Evolutionary conservation across 1,139 yeast species (phyloP), one percentile per base, ranked within the genome.

Genomic region (Sugiyamaella sp.): DNA sequence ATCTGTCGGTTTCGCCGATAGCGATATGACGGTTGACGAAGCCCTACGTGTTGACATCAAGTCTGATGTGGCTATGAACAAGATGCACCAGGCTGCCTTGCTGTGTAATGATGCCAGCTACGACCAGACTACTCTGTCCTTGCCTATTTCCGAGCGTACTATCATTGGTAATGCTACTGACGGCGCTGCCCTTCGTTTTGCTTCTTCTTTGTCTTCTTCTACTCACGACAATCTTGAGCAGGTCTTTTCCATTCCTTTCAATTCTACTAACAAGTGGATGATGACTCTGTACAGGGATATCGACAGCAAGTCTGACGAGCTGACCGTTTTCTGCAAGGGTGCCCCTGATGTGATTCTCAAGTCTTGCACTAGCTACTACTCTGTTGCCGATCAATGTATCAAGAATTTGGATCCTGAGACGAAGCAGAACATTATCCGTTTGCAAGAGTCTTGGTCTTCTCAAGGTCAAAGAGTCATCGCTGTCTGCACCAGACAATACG

Each of bases 81-180:
- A 52, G 27, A 53, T 60, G 32, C 57, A 58, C 25, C 51, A 46
- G 44, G 59, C 56, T n/a, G 22, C 55, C 8, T 55, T 60, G 10
- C 61, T 79, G 22, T 79, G 82, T 60, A 79, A 77, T 54, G 78
- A 74, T 48, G 73, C 78, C 3, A 53, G 66, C 6, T 67, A 71
- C 57, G 68, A 67, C 32, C 64, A 66, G 42, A 53, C 53, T 21
- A 51, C 60, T 14, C 20, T 50, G 33, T 51, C 51, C 33, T 37
- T 56, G 16, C 66, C 65, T 19, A 52, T 66, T 6, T 63, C 58
- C 9, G 69, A 70, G 47, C 66, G 71, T 25, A 62, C 63, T 4
- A 64, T 74, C 38, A 71, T 67, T 40, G 80, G 81, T 16, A 78
- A 79, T 65, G 81, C 81, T 3, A 79, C 82, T 1, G 82, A 79